These are phyloP conservation scores for Lunularia cruciata DNA, from an alignment of 225 moss, liverwort and hornwort species.

Conservation along the genomic window DNA sequence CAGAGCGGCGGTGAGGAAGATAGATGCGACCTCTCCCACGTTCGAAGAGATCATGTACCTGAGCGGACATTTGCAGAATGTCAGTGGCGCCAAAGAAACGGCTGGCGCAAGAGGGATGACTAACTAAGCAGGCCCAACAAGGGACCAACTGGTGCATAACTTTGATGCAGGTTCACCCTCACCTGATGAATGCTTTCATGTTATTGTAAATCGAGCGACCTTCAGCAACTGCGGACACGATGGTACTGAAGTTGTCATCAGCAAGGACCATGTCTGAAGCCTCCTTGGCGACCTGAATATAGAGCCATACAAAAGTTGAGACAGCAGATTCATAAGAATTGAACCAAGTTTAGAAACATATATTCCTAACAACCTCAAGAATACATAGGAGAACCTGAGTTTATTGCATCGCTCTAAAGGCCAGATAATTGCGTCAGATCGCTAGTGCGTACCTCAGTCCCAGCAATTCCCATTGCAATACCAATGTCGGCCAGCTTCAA, in stretches of 20 bases:
- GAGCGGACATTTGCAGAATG: neutral
- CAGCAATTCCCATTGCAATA: slow-evolving; percentile 95
- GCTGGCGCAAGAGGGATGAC: neutral
- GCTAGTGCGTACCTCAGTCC: slow-evolving; percentile 70
- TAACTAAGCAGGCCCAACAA: no score
- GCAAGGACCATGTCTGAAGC: slow-evolving; percentile 98
- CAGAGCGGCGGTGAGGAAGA: slow-evolving; percentile 87
- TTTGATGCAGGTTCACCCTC: no score
- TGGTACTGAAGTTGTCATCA: slow-evolving; percentile 92
- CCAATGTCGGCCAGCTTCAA: slow-evolving; percentile 97
- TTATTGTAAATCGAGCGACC: slow-evolving; percentile 94
- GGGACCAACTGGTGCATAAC: no score
- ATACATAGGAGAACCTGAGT: neutral
- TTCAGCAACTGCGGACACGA: slow-evolving; percentile 88
- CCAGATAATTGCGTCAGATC: neutral
- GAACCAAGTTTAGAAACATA: neutral
- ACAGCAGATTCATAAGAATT: neutral
- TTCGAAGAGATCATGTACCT: slow-evolving; percentile 99
- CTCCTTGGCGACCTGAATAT: slow-evolving; percentile 84
- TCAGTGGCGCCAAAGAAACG: no score
- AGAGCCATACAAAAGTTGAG: neutral
- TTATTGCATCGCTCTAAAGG: neutral
- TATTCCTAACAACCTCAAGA: neutral
- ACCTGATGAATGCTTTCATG: slow-evolving; percentile 97
- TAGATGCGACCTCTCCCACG: slow-evolving; percentile 91